These are phyloP conservation scores for Barnettozyma sucrosica DNA, from an alignment of 805 yeast species.

Conservation along the genomic window DNA sequence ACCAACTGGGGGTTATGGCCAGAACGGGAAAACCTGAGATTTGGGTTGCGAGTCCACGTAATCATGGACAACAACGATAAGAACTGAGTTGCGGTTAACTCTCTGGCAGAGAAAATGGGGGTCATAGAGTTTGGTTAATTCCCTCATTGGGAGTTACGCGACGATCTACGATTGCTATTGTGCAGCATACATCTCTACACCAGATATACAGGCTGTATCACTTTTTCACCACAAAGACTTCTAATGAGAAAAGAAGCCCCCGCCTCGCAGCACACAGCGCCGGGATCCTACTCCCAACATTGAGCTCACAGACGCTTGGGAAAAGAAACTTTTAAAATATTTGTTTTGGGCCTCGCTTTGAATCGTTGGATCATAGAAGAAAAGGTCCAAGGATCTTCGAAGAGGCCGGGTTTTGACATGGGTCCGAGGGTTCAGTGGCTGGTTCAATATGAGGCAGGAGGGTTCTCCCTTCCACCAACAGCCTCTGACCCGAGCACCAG, in stretches of 20 bases:
- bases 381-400: slow-evolving; percentile 39
- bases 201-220: slow-evolving; percentile 5
- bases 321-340: slow-evolving; percentile 1
- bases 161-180: neutral
- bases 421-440: neutral
- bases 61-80: neutral
- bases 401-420: slow-evolving; percentile 29
- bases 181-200: neutral
- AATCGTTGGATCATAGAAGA: slow-evolving; percentile 35
- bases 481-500: neutral
- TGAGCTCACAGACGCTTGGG: slow-evolving; percentile 12
- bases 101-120: neutral
- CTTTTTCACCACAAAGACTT: slow-evolving; percentile 1
- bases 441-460: neutral
- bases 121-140: neutral
- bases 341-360: slow-evolving; percentile 41
- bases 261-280: slow-evolving; percentile 14
- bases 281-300: slow-evolving; percentile 20
- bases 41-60: neutral
- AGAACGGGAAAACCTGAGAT: neutral
- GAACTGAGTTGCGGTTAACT: neutral
- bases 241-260: slow-evolving; percentile 3
- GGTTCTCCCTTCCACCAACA: neutral
- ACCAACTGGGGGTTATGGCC: neutral
- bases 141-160: neutral